A percentile compares a stretch with the other conserved stretches of the same genome.
Evolutionary conservation across 1,139 yeast genomes (phyloP).

Genomic region (Pichia sp.): DNA sequence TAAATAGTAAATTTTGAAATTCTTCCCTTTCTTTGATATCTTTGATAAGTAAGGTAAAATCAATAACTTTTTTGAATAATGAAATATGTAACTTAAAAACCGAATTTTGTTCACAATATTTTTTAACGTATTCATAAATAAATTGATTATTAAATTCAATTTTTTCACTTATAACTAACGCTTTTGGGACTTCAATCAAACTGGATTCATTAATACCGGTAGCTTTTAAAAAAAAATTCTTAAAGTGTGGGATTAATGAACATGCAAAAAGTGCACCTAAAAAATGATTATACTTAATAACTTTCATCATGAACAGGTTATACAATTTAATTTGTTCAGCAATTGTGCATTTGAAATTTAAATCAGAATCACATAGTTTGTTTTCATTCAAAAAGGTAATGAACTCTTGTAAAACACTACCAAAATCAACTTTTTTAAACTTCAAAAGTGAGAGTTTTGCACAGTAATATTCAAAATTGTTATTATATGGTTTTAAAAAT

Average conservation of each 20-base stretch:
- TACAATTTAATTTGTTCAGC: constrained; percentile 1
- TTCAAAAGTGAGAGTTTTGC: background rate
- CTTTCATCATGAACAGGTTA: constrained; percentile 1
- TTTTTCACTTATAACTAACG: background rate
- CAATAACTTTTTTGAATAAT: constrained; percentile 1
- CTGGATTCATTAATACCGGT: constrained; percentile 3
- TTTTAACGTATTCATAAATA: background rate
- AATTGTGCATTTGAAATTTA: background rate
- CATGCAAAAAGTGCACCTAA: constrained; percentile 1
- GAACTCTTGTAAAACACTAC: background rate
- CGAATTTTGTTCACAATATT: background rate
- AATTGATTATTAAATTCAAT: background rate
- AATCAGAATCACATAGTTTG: background rate
- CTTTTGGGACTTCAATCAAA: background rate
- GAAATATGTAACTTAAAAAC: constrained; percentile 1
- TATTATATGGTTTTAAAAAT: background rate
- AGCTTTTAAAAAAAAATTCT: background rate
- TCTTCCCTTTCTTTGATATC: background rate
- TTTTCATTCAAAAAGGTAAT: background rate
- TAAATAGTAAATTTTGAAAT: background rate
- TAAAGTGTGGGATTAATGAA: constrained; percentile 5
- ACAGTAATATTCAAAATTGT: constrained; percentile 4
- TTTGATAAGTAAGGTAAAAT: background rate
- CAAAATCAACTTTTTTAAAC: background rate
- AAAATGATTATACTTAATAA: background rate